These are phyloP conservation scores for Penicillium sp. DNA, from an alignment of 2,329 filamentous ascomycete species.

Conservation along the genomic window DNA sequence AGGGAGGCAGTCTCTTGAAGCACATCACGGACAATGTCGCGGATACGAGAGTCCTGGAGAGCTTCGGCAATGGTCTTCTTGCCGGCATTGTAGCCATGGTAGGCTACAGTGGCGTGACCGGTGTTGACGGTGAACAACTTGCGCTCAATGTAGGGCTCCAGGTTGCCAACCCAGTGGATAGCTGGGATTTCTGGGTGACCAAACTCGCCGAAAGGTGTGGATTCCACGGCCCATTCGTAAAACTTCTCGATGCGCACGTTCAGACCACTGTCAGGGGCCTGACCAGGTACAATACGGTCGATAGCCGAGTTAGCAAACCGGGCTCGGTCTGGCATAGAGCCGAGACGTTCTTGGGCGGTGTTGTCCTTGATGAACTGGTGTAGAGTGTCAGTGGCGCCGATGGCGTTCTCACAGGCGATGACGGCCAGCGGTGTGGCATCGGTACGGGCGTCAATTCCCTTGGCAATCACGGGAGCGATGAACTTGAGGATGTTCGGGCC, in stretches of 20 bases:
- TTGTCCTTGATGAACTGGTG: constrained; percentile 78
- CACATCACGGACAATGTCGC: constrained; percentile 73
- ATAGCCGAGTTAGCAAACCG: constrained; percentile 97
- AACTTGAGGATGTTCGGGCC: constrained; percentile 95
- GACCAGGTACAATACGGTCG: constrained; percentile 94
- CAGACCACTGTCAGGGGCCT: constrained; percentile 74
- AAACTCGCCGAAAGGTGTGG: constrained; percentile 73
- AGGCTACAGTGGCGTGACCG: constrained; percentile 90
- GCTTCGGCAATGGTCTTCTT: constrained; percentile 90
- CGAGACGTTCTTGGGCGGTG: constrained; percentile 66
- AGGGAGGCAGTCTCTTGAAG: constrained; percentile 83
- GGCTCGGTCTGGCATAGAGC: constrained; percentile 69
- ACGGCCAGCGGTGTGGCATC: constrained; percentile 71
- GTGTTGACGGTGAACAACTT: constrained; percentile 99
- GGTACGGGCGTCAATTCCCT: constrained; percentile 79
- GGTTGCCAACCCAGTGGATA: constrained; percentile 88
- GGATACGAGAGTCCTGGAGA: constrained; percentile 76
- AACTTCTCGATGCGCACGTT: constrained; percentile 97
- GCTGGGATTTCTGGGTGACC: constrained; percentile 75
- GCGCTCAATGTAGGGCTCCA: constrained; percentile 95
- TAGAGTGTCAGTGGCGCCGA: constrained; percentile 87
- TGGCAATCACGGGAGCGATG: constrained; percentile 92
- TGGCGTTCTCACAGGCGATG: constrained; percentile 98
- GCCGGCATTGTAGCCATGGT: constrained; percentile 85
- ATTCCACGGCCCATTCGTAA: constrained; percentile 97